Percentiles rank a stretch among this genome's conserved stretches.
These are phyloP conservation scores for Phytophthora aleatoria DNA, from an alignment of 352 stramenopile genomes.

Conservation along the genomic window DNA sequence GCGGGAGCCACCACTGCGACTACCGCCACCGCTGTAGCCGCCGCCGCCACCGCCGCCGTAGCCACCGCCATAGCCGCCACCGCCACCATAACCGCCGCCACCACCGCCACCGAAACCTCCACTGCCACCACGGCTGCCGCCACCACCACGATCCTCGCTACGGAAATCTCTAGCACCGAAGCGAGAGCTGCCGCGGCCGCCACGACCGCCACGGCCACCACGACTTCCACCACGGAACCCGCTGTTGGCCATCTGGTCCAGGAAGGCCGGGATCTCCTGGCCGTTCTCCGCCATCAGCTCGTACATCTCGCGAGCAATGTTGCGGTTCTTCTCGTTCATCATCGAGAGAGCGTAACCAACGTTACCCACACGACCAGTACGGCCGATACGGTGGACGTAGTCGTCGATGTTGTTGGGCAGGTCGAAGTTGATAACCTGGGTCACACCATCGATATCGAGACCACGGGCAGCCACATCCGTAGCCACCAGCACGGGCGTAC, in stretches of 20 bases:
- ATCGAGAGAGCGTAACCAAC: conserved; percentile 96
- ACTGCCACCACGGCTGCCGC: conserved; percentile 33
- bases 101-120: conserved; percentile 28
- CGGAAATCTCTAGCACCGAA: conserved; percentile 91
- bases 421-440: conserved; percentile 98
- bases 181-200: conserved; percentile 62
- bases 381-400: conserved; percentile 99
- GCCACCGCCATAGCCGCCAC: conserved; percentile 33
- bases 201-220: conserved; percentile 55
- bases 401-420: conserved; percentile 98
- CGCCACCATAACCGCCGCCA: conserved; percentile 30
- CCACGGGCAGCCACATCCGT: conserved; percentile 98
- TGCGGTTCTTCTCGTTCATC: conserved; percentile 99
- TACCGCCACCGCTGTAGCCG: conserved; percentile 31
- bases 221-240: conserved; percentile 66
- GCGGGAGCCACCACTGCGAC: conserved; percentile 39
- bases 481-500: conserved; percentile 95
- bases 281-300: conserved; percentile 96
- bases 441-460: conserved; percentile 98
- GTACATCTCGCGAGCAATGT: conserved; percentile 97
- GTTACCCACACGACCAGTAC: conserved; percentile 99
- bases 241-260: conserved; percentile 94
- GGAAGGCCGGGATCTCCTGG: conserved; percentile 94
- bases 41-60: conserved; percentile 37
- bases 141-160: conserved; percentile 67